Base-by-base conservation (phyloP, 768 basidiomycete genomes). In the Guyanaporus albipodus region DNA sequence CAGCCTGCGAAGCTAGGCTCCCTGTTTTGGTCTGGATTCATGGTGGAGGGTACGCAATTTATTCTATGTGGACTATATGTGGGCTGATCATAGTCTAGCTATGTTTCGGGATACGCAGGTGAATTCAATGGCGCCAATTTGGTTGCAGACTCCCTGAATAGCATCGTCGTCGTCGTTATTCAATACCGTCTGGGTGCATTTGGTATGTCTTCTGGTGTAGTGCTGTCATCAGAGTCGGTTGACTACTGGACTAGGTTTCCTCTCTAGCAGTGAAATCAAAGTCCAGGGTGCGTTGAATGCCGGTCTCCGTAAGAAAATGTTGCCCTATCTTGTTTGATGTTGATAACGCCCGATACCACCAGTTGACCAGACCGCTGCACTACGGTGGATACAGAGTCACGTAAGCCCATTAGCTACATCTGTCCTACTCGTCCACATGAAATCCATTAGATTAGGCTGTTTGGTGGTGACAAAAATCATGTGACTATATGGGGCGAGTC, bases 401-500 rank as follows among this genome's bases (percentile, higher is more conserved):
- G 69, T 70, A 53, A 2, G 7, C 27, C 34, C 9, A 3, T 34
- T 14, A n/a, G 11, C 3, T 5, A 1, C 31, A 11, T 38, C 11
- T 19, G 12, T 6, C 18, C 4, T 4, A 9, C 14, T 2, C 3
- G 24, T 8, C 6, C 22, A 38, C 2, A 48, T 14, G 6, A 12
- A 28, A 2, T 12, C n/a, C 14, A 2, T 19, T 39, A 70, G 69
- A 70, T 68, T 9, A 46, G 43, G 17, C 45, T 33, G 14, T 70
- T 69, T 38, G 67, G 68, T 28, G 68, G 68, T 1, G 65, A 70
- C 48, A 52, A 55, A 7, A 14, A 27, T 1, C 51, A 54, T 42
- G 69, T 71, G 17, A 68, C 67, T 8, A 65, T 70, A 32, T 69
- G 67, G 67, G 70, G 70, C 1, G 60, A 67, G 52, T 68, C 62